Conservation (phyloP, 352 stramenopile species). For the Pythium folliculosum region DNA sequence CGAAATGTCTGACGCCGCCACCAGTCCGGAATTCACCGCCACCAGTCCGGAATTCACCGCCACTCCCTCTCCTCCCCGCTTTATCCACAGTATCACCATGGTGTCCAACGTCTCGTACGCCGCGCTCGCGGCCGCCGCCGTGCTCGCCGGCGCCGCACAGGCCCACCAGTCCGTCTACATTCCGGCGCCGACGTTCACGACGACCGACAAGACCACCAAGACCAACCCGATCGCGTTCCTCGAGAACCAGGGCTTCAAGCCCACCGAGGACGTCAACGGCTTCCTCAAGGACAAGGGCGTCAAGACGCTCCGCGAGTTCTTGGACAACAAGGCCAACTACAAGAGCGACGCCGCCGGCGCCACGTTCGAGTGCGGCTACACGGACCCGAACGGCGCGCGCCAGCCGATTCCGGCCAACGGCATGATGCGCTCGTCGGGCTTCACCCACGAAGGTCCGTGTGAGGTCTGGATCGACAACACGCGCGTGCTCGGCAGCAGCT, state of each 20-base stretch:
- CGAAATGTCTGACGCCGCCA: too few species aligned
- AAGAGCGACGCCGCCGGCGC: conserved; percentile 29
- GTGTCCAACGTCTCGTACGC: conserved; percentile 11
- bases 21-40: too few species aligned
- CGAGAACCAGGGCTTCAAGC: conserved; percentile 38
- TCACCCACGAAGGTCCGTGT: conserved; percentile 27
- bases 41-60: too few species aligned
- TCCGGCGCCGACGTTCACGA: conserved; percentile 23
- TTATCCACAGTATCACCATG: conserved; percentile 6
- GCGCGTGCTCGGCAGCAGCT: conserved; percentile 5
- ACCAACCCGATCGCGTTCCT: conserved; percentile 42
- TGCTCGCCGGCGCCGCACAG: conserved; percentile 7
- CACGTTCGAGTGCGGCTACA: conserved; percentile 25
- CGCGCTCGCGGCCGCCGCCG: conserved; percentile 2
- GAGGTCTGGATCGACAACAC: conserved; percentile 28
- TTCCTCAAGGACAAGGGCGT: conserved; percentile 38
- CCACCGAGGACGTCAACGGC: conserved; percentile 39
- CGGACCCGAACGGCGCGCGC: conserved; percentile 22
- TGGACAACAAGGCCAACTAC: conserved; percentile 40
- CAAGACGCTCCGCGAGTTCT: conserved; percentile 41
- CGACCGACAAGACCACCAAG: conserved; percentile 19
- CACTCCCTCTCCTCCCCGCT: too few species aligned
- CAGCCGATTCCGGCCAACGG: conserved; percentile 26
- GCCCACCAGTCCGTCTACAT: conserved; percentile 21
- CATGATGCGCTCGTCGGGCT: conserved; percentile 33